phyloP scores from a whole-genome alignment of 2,329 filamentous ascomycete genomes.

The Pseudogymnoascus sp. region DNA sequence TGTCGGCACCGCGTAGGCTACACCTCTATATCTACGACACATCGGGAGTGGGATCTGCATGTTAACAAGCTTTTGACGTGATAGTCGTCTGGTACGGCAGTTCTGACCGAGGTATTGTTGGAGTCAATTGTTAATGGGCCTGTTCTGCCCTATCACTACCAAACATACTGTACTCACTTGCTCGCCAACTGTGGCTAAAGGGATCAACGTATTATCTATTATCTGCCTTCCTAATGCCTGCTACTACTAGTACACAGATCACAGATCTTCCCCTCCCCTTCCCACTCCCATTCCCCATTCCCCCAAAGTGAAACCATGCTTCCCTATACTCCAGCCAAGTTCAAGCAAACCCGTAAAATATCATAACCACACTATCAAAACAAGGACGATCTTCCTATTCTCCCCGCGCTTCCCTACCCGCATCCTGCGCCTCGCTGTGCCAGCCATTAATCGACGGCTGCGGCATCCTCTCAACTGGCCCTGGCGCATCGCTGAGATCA shows the following conservation, averaged over 20 bases:
- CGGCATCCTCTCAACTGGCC: background rate
- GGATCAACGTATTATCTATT: background rate
- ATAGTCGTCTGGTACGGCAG: background rate
- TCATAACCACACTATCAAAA: background rate
- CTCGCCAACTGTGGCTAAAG: background rate
- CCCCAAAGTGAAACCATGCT: background rate
- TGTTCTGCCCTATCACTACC: background rate
- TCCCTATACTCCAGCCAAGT: background rate
- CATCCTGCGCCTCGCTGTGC: background rate
- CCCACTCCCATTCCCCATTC: background rate
- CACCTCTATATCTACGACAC: background rate
- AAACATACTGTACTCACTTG: background rate
- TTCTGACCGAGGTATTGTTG: background rate
- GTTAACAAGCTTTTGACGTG: background rate
- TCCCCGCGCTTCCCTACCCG: background rate
- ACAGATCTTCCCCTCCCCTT: background rate
- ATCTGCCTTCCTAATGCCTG: background rate
- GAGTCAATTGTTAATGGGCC: background rate
- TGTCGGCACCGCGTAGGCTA: background rate
- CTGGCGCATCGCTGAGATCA: conserved; percentile 41
- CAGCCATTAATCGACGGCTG: conserved; percentile 2
- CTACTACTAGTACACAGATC: background rate
- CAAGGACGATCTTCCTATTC: background rate
- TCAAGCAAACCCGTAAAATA: background rate
- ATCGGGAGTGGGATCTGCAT: background rate